Base-by-base conservation (phyloP, 441 rosid species). In the Breynia disticha region DNA sequence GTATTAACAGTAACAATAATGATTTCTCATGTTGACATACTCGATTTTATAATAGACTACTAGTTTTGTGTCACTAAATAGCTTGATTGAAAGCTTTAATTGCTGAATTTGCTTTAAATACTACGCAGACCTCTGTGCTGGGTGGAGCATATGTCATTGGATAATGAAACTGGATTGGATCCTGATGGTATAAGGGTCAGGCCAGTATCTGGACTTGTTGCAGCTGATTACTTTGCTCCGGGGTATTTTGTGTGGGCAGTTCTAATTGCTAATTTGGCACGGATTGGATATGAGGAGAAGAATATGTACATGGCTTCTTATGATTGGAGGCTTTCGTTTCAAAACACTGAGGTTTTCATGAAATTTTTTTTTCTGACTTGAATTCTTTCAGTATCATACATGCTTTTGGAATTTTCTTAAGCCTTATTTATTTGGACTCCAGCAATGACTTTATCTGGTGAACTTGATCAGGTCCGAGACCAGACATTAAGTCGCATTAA, bases 231-330 rank as follows among this genome's bases (percentile, higher is more conserved):
- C 68, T 87, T 87, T 68, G 83, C 83, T 52, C 85, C 96, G 14
- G 88, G 94, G 16, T 87, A 82, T 73, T 87, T 87, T 63, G 96
- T 84, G 28, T 87, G 96, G 96, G 96, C 96, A 6, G 90, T 87
- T 64, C 63, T 84, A 68, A 87, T 87, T 49, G 90, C 88, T 56
- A 87, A 84, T 70, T 77, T 87, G 66, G 96, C 96, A 48, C 81
- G 76, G 54, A 70, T 87, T 55, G 96, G 96, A 54, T 87, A 87
- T 46, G 96, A 87, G 73, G 96, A 84, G 74, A 87, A 87, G 65
- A 84, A 72, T 28, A 82, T 87, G 94, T 80, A 78, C 49, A 87
- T 84, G 96, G 94, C 94, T 64, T 70, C 96, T 20, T 87, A 87
- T 72, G 90, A 87, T 72, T 87, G 96, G 96, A 76, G 94, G 67